A percentile compares a stretch with the other conserved stretches of the same genome.
phyloP scores from a whole-genome alignment of 2,329 filamentous ascomycete species.

The Westerdykella ornata region DNA sequence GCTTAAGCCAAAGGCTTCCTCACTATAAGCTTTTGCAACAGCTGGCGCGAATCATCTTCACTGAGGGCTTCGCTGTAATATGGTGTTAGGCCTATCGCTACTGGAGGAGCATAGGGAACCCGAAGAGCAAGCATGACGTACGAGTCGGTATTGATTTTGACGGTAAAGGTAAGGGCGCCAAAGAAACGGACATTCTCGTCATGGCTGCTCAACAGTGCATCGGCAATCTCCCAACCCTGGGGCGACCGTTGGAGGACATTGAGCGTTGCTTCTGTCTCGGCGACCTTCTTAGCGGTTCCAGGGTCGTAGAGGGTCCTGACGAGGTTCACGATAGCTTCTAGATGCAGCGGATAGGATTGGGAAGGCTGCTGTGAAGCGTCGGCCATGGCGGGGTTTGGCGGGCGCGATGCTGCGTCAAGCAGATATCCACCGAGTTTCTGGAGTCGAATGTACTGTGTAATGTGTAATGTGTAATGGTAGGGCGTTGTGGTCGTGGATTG shows the following conservation, averaged over 20 bases:
- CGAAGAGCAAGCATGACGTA: conserved; percentile 36
- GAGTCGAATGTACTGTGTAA: background rate
- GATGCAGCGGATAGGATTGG: conserved; percentile 21
- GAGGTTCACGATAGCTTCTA: conserved; percentile 39
- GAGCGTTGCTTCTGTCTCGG: conserved; percentile 63
- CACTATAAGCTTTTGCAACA: conserved; percentile 35
- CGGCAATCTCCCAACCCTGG: conserved; percentile 79
- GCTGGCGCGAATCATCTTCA: conserved; percentile 30
- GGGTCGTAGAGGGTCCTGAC: conserved; percentile 49
- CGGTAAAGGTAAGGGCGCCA: conserved; percentile 82
- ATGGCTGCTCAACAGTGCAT: conserved; percentile 61
- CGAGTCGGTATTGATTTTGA: conserved; percentile 93
- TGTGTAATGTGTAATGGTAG: background rate
- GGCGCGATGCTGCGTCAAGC: background rate
- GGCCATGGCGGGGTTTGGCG: conserved; percentile 16
- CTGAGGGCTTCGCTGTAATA: conserved; percentile 21
- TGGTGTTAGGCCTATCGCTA: too few species aligned
- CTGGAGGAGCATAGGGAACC: conserved; percentile 3
- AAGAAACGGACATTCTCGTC: conserved; percentile 82
- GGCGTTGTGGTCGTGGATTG: too few species aligned
- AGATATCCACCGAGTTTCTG: background rate
- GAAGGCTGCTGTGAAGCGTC: conserved; percentile 9
- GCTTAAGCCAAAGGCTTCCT: conserved; percentile 1
- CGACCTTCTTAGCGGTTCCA: conserved; percentile 40
- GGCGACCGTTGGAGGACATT: conserved; percentile 71